Evolutionary conservation across 169 alveolate species (phyloP).

Genomic region (Ichthyophthirius multifiliis): DNA sequence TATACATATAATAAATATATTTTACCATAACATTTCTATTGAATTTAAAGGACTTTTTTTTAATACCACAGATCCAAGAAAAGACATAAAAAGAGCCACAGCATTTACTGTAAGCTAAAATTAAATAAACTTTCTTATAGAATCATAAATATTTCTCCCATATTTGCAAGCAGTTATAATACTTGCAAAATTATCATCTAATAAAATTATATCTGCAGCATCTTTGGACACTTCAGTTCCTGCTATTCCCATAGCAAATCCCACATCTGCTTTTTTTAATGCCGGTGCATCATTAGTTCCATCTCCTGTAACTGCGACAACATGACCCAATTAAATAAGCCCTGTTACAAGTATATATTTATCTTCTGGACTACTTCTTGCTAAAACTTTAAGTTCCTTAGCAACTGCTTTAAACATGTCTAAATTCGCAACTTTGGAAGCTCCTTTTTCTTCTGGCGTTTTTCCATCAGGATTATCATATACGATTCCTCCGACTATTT

Average conservation of each 20-base stretch:
- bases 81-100: slow-evolving; percentile 71
- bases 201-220: slow-evolving; percentile 80
- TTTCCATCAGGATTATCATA: slow-evolving; percentile 13
- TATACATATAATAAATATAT: too few relatives aligned
- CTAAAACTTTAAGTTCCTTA: slow-evolving; percentile 69
- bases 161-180: slow-evolving; percentile 76
- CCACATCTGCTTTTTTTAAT: slow-evolving; percentile 90
- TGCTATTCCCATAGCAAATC: slow-evolving; percentile 94
- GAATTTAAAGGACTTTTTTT: slow-evolving; percentile 84
- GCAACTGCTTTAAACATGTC: slow-evolving; percentile 55
- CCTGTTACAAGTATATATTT: slow-evolving; percentile 76
- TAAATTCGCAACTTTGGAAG: slow-evolving; percentile 52
- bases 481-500: slow-evolving; percentile 59
- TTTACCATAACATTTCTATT: slow-evolving; percentile 79
- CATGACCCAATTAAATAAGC: slow-evolving; percentile 60
- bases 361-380: slow-evolving; percentile 86
- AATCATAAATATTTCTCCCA: slow-evolving; percentile 84
- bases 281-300: slow-evolving; percentile 94
- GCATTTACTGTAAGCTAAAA: slow-evolving; percentile 78
- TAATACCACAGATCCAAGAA: slow-evolving; percentile 69
- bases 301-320: slow-evolving; percentile 91
- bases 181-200: slow-evolving; percentile 82
- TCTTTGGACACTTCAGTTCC: slow-evolving; percentile 85
- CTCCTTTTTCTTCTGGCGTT: slow-evolving; percentile 18
- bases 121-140: slow-evolving; percentile 75